phyloP scores from a whole-genome alignment of 257 asterid genomes.

The Buddleja alternifolia region DNA sequence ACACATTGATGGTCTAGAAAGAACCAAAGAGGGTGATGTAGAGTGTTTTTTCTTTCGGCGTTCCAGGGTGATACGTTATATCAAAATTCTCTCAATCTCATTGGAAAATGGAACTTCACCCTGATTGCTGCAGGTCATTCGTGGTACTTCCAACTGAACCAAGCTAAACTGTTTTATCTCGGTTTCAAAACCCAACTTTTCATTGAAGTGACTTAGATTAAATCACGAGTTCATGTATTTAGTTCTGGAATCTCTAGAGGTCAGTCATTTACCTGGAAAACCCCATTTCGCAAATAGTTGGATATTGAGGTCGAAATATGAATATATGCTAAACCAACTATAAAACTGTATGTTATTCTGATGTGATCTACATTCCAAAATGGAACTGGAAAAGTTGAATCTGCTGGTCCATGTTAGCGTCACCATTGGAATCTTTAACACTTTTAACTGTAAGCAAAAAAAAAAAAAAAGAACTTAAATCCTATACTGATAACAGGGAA shows the following conservation, averaged over 20 bases:
- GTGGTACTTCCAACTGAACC: not conserved
- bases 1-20: conserved; percentile 6
- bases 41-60: not conserved
- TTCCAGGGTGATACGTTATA: not conserved
- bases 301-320: conserved; percentile 2
- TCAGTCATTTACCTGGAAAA: not conserved
- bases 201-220: not conserved
- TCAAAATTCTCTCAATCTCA: not conserved
- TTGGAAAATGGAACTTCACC: no score
- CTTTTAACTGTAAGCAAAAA: no score
- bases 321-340: conserved; percentile 3
- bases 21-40: not conserved
- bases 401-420: not conserved
- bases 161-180: not conserved
- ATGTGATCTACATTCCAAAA: not conserved
- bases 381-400: not conserved
- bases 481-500: conserved; percentile 58
- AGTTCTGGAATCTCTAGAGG: not conserved
- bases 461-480: no score
- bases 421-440: not conserved
- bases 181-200: not conserved
- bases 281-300: conserved; percentile 7
- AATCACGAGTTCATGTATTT: not conserved
- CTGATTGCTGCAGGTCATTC: conserved; percentile 21
- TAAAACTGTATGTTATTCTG: not conserved